These are phyloP conservation scores for Hericium rajendrae DNA, from an alignment of 768 basidiomycete species.

Conservation along the genomic window DNA sequence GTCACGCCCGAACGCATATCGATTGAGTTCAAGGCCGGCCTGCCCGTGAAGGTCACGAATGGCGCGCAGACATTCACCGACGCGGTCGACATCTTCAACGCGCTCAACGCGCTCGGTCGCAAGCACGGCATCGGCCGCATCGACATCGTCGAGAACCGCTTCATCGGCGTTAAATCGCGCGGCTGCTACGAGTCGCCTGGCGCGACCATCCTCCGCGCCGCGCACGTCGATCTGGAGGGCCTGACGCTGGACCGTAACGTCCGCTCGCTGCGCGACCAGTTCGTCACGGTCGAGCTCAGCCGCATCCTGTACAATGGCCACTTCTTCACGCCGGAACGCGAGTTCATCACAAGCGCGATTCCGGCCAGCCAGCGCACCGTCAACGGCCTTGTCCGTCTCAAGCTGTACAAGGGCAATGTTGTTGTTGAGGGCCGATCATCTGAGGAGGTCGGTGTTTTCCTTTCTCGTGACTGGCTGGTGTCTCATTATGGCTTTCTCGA, in stretches of 20 bases:
- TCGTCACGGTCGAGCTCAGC: conserved; percentile 84
- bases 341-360: conserved; percentile 85
- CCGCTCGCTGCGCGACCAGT: conserved; percentile 88
- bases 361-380: conserved; percentile 94
- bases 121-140: conserved; percentile 95
- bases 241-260: conserved; percentile 98
- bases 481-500: no score
- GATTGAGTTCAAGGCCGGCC: conserved; percentile 80
- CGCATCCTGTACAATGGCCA: conserved; percentile 96
- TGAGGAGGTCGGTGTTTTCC: conserved; percentile 49
- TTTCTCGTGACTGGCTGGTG: neutral
- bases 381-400: conserved; percentile 84
- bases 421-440: conserved; percentile 87
- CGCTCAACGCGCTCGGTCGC: conserved; percentile 83
- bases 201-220: conserved; percentile 89
- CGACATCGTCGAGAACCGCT: conserved; percentile 99
- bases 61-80: conserved; percentile 68
- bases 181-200: conserved; percentile 99
- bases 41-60: conserved; percentile 73
- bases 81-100: conserved; percentile 86
- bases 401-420: conserved; percentile 95
- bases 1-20: conserved; percentile 64
- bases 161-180: conserved; percentile 97
- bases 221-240: conserved; percentile 95
- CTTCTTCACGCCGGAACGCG: conserved; percentile 99